Evolutionary conservation across 2,329 filamentous ascomycete species (phyloP).

Genomic region (Phoma sp.): DNA sequence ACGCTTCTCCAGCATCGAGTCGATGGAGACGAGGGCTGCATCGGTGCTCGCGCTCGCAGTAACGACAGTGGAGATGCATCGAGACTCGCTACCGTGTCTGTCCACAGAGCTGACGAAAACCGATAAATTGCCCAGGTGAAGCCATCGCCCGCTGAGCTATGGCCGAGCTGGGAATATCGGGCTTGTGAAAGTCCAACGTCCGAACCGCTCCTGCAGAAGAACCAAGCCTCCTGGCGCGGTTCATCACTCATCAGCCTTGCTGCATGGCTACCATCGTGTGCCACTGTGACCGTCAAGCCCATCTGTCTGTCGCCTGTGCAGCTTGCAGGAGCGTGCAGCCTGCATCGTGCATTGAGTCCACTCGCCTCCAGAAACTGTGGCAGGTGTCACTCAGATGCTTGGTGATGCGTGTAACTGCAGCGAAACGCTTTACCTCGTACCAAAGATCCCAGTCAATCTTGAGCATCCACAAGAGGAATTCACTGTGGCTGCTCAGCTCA

Average conservation of each 20-base stretch:
- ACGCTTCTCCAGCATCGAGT: slow-evolving; percentile 8
- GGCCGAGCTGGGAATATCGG: slow-evolving; percentile 5
- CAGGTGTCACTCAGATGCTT: slow-evolving; percentile 15
- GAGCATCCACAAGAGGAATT: background rate
- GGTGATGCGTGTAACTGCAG: slow-evolving; percentile 1
- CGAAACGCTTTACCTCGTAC: background rate
- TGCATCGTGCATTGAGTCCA: slow-evolving; percentile 2
- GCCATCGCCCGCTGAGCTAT: slow-evolving; percentile 7
- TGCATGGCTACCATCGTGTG: background rate
- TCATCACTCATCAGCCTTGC: background rate
- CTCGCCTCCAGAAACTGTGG: slow-evolving; percentile 8
- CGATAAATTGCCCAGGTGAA: slow-evolving; percentile 14
- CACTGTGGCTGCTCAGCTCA: background rate
- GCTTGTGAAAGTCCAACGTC: slow-evolving; percentile 4
- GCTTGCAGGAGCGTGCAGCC: background rate
- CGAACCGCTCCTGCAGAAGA: slow-evolving; percentile 6
- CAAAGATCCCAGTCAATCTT: background rate
- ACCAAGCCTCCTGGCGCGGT: background rate
- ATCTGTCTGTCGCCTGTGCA: slow-evolving; percentile 1
- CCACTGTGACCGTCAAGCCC: slow-evolving; percentile 1
- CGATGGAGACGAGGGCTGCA: background rate
- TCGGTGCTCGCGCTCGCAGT: background rate
- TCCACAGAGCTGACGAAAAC: background rate
- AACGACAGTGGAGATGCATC: slow-evolving; percentile 1
- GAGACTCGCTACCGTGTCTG: background rate